Evolutionary conservation across 768 basidiomycete species (phyloP), one percentile per base, ranked within the genome.

Genomic region (Podaxis carcinomalis): DNA sequence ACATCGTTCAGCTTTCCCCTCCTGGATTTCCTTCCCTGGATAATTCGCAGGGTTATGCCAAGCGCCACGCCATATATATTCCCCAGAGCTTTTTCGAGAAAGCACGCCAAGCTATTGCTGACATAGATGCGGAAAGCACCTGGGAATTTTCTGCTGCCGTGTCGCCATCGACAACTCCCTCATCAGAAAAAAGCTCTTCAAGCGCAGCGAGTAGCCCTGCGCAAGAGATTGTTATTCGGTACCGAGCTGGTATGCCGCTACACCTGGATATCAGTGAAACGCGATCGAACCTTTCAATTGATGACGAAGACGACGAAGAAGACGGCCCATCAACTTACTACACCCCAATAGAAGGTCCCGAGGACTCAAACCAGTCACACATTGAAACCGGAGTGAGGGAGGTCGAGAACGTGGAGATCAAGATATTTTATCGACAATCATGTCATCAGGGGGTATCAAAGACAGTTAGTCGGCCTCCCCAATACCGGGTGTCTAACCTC

Each of bases 11-110:
- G 11, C 56, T 32, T 14, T 27, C 39, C 21, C 36, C 19, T 27
- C 35, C 47, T 28, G 39, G 23, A 10, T 23, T 39, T 40, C 46
- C 46, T 13, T 44, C 56, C 19, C 46, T 52, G 14, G 35, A 59
- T 13, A 59, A 42, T 14, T 21, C 39, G 2, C 19, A 23, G 2
- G 53, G 39, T 36, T 57, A 66, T 37, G 35, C 63, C 42, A 77
- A 74, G 62, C 74, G 77, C 35, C 68, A 76, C 54, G 76, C 68
- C 1, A 70, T 71, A 44, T 77, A 77, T 61, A 59, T 73, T 75
- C 44, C 71, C 73, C 23, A 68, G 68, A 5, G 62, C 64, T 35
- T 67, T 64, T 11, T 61, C 32, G 59, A 61, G 14, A 54, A 36
- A 21, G 54, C 59, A 9, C 59, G 59, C 23, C 52, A 49, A 23